These are phyloP conservation scores for Metarhizium rileyi DNA, from an alignment of 2,329 filamentous ascomycete species.

Conservation along the genomic window DNA sequence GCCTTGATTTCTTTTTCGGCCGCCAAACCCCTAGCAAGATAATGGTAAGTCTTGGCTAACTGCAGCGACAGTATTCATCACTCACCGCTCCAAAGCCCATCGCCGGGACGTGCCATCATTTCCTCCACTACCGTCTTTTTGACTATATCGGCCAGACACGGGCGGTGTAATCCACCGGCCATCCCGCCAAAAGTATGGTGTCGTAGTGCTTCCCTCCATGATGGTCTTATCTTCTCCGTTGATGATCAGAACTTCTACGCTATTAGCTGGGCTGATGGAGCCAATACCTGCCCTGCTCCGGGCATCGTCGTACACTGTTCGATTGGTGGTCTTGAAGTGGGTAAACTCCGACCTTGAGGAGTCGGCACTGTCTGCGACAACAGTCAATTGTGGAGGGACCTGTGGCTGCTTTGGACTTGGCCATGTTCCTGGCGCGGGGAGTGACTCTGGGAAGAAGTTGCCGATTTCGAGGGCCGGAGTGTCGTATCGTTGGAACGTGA, in stretches of 20 bases:
- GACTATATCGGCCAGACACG: slow-evolving; percentile 32
- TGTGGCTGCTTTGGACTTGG: slow-evolving; percentile 14
- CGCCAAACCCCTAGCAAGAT: slow-evolving; percentile 42
- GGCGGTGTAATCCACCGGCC: slow-evolving; percentile 74
- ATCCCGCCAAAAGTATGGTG: slow-evolving; percentile 67
- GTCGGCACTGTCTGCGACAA: slow-evolving; percentile 33
- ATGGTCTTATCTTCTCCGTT: slow-evolving; percentile 51
- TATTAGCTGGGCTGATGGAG: slow-evolving; percentile 37
- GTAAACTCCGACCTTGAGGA: slow-evolving; percentile 54
- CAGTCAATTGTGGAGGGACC: slow-evolving; percentile 25
- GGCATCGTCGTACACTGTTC: slow-evolving; percentile 62
- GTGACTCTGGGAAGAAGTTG: slow-evolving; percentile 46
- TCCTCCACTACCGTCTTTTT: slow-evolving; percentile 52
- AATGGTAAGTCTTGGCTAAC: background rate
- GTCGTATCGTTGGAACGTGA: slow-evolving; percentile 32
- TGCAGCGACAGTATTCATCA: background rate
- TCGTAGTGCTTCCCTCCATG: slow-evolving; percentile 81
- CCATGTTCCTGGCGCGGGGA: slow-evolving; percentile 35
- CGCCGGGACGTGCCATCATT: slow-evolving; percentile 74
- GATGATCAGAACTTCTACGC: slow-evolving; percentile 66
- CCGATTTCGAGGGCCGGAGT: slow-evolving; percentile 30
- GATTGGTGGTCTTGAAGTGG: slow-evolving; percentile 73
- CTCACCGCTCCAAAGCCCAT: slow-evolving; percentile 66
- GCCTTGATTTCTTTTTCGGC: slow-evolving; percentile 53
- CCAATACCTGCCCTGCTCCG: slow-evolving; percentile 50